phyloP scores from a whole-genome alignment of 139 green algal species.

The Nannochloris sp. region DNA sequence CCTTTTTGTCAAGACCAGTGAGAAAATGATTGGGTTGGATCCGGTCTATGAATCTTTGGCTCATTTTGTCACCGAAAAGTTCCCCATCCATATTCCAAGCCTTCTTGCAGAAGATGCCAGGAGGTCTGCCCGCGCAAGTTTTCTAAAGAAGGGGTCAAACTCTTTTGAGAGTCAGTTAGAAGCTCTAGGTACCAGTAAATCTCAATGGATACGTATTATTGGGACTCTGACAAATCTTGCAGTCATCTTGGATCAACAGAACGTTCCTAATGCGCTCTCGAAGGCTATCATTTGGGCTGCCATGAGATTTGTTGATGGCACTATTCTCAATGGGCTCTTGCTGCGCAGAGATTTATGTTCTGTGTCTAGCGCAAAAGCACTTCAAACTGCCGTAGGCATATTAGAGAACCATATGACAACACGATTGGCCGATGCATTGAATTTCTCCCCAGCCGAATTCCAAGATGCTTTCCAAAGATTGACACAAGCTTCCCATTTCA shows the following conservation, averaged over 20 bases:
- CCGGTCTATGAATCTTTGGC: constrained; percentile 30
- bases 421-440: constrained; percentile 20
- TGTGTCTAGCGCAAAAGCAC: constrained; percentile 41
- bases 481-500: constrained; percentile 35
- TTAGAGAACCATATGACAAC: constrained; percentile 28
- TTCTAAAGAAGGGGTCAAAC: background rate
- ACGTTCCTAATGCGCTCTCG: constrained; percentile 22
- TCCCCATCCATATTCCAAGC: constrained; percentile 28
- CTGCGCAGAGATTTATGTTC: constrained; percentile 49
- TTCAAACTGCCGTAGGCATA: constrained; percentile 36
- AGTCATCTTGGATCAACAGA: background rate
- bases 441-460: constrained; percentile 18
- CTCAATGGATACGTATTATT: constrained; percentile 28
- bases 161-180: background rate
- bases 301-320: constrained; percentile 42
- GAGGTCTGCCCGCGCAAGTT: constrained; percentile 16
- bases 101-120: constrained; percentile 47
- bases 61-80: constrained; percentile 26
- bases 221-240: constrained; percentile 36
- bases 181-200: background rate
- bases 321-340: constrained; percentile 53
- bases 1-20: background rate
- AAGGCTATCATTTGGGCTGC: constrained; percentile 30
- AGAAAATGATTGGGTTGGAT: constrained; percentile 35
- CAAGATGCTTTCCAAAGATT: constrained; percentile 26